A percentile compares a stretch with the other conserved stretches of the same genome.
Conservation (phyloP, 106 monocot genomes). For the Phalaenopsis aphrodite region DNA sequence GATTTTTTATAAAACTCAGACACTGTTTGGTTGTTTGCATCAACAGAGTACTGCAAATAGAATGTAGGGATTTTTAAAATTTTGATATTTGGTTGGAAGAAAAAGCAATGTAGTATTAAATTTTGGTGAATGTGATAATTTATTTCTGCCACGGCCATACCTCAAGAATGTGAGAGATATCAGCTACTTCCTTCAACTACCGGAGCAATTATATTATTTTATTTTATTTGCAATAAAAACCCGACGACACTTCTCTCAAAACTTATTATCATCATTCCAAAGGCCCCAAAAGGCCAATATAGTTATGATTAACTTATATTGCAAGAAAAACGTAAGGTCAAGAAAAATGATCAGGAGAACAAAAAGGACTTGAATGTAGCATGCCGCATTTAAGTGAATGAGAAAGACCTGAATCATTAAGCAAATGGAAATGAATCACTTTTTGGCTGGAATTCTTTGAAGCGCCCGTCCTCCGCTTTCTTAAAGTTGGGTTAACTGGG, state of each 20-base stretch:
- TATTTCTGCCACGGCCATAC: no score
- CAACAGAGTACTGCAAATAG: no score
- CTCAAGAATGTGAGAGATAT: no score
- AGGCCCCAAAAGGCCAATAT: background rate
- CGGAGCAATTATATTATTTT: background rate
- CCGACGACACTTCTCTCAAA: background rate
- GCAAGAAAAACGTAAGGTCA: background rate
- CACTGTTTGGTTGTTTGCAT: no score
- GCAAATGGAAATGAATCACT: background rate
- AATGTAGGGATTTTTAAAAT: no score
- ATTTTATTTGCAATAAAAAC: background rate
- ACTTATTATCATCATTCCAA: background rate
- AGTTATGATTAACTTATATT: background rate
- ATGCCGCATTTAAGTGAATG: background rate
- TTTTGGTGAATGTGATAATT: no score
- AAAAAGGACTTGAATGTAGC: background rate
- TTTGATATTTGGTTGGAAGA: no score
- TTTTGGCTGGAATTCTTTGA: constrained; percentile 4
- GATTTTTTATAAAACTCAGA: no score
- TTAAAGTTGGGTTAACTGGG: constrained; percentile 31
- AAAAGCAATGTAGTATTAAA: no score
- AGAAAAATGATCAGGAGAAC: background rate
- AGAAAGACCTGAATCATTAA: constrained; percentile 5
- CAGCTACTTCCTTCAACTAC: background rate
- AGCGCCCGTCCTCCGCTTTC: constrained; percentile 28